Evolutionary conservation across 345 rosid genomes (phyloP).

Genomic region (Salix viminalis): DNA sequence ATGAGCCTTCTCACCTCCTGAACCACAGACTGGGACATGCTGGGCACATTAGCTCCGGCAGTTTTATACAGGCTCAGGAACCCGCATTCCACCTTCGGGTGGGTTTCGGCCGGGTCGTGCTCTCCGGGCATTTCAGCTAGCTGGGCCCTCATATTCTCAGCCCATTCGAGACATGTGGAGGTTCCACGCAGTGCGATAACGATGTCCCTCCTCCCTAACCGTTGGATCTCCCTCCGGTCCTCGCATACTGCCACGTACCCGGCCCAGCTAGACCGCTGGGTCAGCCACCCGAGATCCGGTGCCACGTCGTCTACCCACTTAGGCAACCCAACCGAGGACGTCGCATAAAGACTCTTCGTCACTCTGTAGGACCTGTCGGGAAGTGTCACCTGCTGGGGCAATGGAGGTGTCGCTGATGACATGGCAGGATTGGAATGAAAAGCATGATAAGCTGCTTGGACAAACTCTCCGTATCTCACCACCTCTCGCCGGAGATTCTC

Average conservation of each 20-base stretch:
- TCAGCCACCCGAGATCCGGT: constrained; percentile 89
- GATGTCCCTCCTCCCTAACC: constrained; percentile 92
- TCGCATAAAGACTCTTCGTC: constrained; percentile 80
- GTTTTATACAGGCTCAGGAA: constrained; percentile 30
- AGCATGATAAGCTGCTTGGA: constrained; percentile 52
- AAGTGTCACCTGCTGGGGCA: constrained; percentile 55
- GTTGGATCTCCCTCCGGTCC: constrained; percentile 69
- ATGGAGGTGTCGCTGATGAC: constrained; percentile 47
- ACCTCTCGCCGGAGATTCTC: constrained; percentile 63
- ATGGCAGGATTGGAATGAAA: constrained; percentile 76
- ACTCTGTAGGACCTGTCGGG: constrained; percentile 66
- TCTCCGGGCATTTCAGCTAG: constrained; percentile 8
- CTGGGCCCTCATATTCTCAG: constrained; percentile 72
- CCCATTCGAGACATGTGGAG: constrained; percentile 92
- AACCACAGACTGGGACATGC: constrained; percentile 16
- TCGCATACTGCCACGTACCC: constrained; percentile 94
- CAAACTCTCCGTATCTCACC: constrained; percentile 52
- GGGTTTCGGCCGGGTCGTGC: neutral
- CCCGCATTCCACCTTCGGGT: constrained; percentile 26
- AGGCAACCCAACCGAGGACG: constrained; percentile 80
- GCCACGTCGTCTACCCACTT: constrained; percentile 79
- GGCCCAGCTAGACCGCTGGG: constrained; percentile 88
- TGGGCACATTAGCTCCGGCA: constrained; percentile 19
- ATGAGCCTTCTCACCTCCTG: constrained; percentile 22
- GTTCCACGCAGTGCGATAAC: constrained; percentile 96